Evolutionary conservation across 805 yeast genomes (phyloP).

Genomic region (Pichia nakasei): DNA sequence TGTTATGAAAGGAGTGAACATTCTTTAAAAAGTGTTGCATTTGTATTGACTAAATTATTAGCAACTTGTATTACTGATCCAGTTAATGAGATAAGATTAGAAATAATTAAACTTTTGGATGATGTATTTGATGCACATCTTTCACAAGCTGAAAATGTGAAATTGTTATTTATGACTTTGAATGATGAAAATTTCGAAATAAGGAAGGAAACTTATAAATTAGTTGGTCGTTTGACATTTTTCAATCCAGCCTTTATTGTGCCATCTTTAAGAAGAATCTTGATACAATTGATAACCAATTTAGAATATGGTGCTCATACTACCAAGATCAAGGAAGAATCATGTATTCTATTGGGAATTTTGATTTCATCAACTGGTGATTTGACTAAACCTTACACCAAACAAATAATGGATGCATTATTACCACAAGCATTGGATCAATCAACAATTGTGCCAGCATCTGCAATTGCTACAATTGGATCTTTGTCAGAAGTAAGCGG

Average conservation of each 20-base stretch:
- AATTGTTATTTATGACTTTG: constrained; percentile 75
- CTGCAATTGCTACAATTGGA: constrained; percentile 80
- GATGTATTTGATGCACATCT: constrained; percentile 81
- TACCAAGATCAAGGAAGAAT: constrained; percentile 71
- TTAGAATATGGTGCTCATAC: constrained; percentile 74
- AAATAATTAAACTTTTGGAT: constrained; percentile 65
- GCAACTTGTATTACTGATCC: constrained; percentile 86
- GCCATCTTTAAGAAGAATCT: constrained; percentile 80
- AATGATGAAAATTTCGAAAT: constrained; percentile 86
- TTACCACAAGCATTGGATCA: constrained; percentile 66
- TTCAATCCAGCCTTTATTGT: constrained; percentile 94
- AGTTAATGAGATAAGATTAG: constrained; percentile 72
- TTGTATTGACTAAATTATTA: constrained; percentile 71
- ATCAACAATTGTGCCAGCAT: constrained; percentile 76
- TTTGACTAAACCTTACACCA: constrained; percentile 83
- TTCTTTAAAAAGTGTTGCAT: constrained; percentile 74
- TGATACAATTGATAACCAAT: constrained; percentile 78
- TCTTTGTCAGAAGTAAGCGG: constrained; percentile 86
- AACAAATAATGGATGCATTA: constrained; percentile 80
- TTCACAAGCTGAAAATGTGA: constrained; percentile 87
- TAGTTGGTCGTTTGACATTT: constrained; percentile 75
- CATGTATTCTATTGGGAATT: constrained; percentile 64
- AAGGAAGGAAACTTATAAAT: constrained; percentile 64
- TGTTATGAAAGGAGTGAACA: constrained; percentile 73
- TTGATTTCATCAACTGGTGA: constrained; percentile 71